Conservation (phyloP, 164 flowering plant species). For the Cinnamomum chago region DNA sequence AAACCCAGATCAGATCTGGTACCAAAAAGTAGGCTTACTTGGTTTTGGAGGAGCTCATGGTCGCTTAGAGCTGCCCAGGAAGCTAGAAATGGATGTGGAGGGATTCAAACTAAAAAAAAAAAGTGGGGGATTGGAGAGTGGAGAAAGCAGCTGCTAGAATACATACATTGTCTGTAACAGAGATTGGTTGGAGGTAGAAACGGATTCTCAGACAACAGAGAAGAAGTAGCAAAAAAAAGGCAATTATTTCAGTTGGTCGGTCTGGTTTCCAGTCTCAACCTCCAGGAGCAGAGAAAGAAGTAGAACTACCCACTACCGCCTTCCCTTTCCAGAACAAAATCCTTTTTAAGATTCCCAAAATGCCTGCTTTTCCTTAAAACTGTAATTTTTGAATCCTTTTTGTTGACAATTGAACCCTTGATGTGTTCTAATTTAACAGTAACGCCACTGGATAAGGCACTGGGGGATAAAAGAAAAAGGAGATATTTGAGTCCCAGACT, state of each 20-base stretch:
- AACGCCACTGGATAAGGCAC: too few species aligned
- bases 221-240: too few species aligned
- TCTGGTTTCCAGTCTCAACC: neutral
- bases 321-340: neutral
- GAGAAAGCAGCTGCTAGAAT: neutral
- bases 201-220: neutral
- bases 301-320: neutral
- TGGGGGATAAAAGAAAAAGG: too few species aligned
- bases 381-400: too few species aligned
- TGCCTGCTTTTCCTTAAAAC: too few species aligned
- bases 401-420: too few species aligned
- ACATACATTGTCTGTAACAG: neutral
- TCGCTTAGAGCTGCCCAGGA: slow-evolving; percentile 1
- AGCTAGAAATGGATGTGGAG: neutral
- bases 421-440: too few species aligned
- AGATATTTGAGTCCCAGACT: too few species aligned
- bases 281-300: neutral
- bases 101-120: neutral
- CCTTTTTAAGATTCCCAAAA: too few species aligned
- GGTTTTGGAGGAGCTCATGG: slow-evolving; percentile 51
- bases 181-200: neutral
- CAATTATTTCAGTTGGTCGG: neutral
- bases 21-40: slow-evolving; percentile 33
- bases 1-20: slow-evolving; percentile 27
- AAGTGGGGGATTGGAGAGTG: neutral